phyloP scores from a whole-genome alignment of 805 yeast species.

The Tetrapisispora namnaoensis region DNA sequence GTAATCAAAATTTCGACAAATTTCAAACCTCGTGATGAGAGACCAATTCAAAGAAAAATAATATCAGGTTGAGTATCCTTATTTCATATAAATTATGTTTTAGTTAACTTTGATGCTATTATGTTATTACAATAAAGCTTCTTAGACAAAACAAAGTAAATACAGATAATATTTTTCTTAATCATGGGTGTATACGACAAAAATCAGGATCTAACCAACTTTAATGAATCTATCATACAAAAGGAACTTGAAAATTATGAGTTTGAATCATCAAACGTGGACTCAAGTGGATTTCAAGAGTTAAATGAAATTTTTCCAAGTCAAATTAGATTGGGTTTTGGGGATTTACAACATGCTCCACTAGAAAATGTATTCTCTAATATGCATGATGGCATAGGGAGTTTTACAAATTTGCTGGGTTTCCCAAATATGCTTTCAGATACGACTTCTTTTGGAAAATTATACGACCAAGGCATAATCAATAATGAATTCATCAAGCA shows the following conservation, averaged over 20 bases:
- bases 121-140: too few relatives aligned
- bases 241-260: not conserved
- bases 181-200: slow-evolving; percentile 2
- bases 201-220: not conserved
- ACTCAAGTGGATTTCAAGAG: not conserved
- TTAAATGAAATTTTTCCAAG: not conserved
- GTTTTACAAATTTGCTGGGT: not conserved
- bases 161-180: not conserved
- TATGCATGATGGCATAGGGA: not conserved
- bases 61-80: too few relatives aligned
- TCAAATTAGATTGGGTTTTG: not conserved
- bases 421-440: not conserved
- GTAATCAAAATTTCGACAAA: too few relatives aligned
- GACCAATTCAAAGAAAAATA: too few relatives aligned
- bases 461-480: not conserved
- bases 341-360: not conserved
- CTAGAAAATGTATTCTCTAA: not conserved
- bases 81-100: too few relatives aligned
- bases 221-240: not conserved
- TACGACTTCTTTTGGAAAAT: not conserved
- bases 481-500: slow-evolving; percentile 5
- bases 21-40: not conserved
- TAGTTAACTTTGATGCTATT: too few relatives aligned
- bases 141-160: too few relatives aligned
- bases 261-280: not conserved